These are phyloP conservation scores for Eucalyptus urophylla DNA, from an alignment of 345 rosid species.

Conservation along the genomic window DNA sequence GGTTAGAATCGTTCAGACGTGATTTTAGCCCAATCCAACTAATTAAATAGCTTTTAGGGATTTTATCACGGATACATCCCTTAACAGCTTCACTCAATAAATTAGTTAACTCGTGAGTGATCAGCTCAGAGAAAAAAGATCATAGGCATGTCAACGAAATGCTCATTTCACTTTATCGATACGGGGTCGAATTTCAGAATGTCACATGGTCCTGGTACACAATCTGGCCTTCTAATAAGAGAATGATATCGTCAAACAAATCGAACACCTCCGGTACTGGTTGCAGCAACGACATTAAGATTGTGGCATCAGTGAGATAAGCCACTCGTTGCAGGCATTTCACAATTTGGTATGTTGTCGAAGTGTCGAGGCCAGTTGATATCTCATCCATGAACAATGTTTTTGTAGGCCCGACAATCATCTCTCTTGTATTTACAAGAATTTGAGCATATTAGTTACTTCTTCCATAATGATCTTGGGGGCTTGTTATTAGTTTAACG, in stretches of 20 bases:
- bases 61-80: too few relatives aligned
- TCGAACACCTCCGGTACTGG: conserved; percentile 84
- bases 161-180: too few relatives aligned
- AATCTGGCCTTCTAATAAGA: conserved; percentile 71
- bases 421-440: conserved; percentile 44
- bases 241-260: conserved; percentile 65
- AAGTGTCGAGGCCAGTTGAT: conserved; percentile 86
- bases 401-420: conserved; percentile 90
- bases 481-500: background rate
- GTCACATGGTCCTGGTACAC: conserved; percentile 39
- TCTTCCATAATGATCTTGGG: background rate
- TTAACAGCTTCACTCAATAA: too few relatives aligned
- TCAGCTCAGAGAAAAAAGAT: too few relatives aligned
- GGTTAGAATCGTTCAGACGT: too few relatives aligned
- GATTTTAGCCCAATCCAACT: too few relatives aligned
- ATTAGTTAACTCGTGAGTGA: too few relatives aligned
- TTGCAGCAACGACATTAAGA: conserved; percentile 71
- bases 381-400: conserved; percentile 89
- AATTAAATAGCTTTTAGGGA: too few relatives aligned
- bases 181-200: too few relatives aligned
- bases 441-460: background rate
- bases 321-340: conserved; percentile 75
- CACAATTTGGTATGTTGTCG: conserved; percentile 77
- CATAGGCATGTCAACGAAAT: too few relatives aligned
- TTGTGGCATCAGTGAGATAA: conserved; percentile 51